Base-by-base conservation (phyloP, 805 yeast species). In the Candida sanyiensis region DNA sequence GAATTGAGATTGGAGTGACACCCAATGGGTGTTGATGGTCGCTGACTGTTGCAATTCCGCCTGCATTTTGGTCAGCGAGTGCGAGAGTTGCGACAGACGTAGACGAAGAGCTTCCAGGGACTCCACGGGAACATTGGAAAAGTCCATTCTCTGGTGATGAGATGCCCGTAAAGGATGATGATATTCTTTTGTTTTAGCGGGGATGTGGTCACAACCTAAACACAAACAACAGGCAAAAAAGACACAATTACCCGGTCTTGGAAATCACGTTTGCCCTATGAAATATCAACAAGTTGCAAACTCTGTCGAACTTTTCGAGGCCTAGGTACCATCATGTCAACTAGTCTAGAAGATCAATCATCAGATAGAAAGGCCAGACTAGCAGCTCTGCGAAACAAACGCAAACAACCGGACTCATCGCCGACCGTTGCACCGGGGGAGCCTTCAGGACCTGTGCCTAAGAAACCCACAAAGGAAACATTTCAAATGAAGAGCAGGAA, bases 1-100 rank as follows among this genome's bases (percentile, higher is more conserved):
- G 51, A 87, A 76, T 59, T 90, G 97, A 44, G 81, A 79, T 52
- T 85, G 96, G 16, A 90, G 63, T 3, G 83, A 77, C 13, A 79
- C 78, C 75, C 76, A 73, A 38, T 71, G 70, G 8, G 75, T 73
- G 31, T 16, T 24, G 19, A 16, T 15, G 21, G 69, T 56, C 34
- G 60, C 64, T 7, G 72, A 64, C 37, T 59, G 63, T 23, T 69
- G 62, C 42, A 81, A 60, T 28, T 77, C 78, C 18, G 69, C 72
- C 46, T 74, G 74, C 6, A 82, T 64, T 47, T 74, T 72, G 27
- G 69, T 62, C 19, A 83, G 59, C 0, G 88, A 77, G 47, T 77
- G 80, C 2, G 80, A 73, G 6, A 77, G 54, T 54, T 63, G 85
- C 1, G 83, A 71, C 11, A 80, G 58, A 29, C 85, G 64, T 50